Conservation (phyloP, 306 rosid genomes). For the Rosa rugosa region DNA sequence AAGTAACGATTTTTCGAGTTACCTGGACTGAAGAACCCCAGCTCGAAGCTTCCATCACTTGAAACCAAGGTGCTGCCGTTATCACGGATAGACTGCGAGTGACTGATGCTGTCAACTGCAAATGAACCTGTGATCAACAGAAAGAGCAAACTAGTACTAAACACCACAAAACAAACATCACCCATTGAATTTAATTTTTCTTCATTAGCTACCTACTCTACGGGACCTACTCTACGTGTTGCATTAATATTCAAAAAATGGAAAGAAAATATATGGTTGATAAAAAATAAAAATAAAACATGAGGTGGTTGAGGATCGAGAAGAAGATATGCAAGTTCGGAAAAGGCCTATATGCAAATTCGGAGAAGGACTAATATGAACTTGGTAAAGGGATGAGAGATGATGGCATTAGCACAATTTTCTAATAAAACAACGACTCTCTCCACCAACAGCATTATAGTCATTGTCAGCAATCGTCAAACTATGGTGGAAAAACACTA, state of each 20-base stretch:
- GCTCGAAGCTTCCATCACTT: slow-evolving; percentile 34
- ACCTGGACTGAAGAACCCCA: slow-evolving; percentile 62
- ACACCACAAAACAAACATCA: not conserved
- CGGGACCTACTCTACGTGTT: too few relatives aligned
- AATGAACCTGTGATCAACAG: slow-evolving; percentile 13
- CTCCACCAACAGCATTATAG: not conserved
- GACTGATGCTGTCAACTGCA: slow-evolving; percentile 32
- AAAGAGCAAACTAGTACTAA: not conserved
- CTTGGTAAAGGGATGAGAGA: not conserved
- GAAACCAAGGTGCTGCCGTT: slow-evolving; percentile 41
- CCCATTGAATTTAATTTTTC: not conserved
- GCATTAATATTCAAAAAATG: not conserved
- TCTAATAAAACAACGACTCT: not conserved
- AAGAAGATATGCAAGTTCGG: not conserved
- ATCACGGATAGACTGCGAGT: slow-evolving; percentile 34
- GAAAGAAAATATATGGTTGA: not conserved
- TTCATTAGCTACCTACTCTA: not conserved
- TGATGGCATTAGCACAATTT: not conserved
- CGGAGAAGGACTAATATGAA: not conserved
- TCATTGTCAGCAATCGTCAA: not conserved
- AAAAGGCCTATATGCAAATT: not conserved
- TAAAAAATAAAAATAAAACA: too few relatives aligned
- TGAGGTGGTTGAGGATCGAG: not conserved
- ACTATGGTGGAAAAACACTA: not conserved
- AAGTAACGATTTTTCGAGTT: slow-evolving; percentile 35